These are phyloP conservation scores for Cyphellophora attinorum DNA, from an alignment of 2,329 filamentous ascomycete genomes.

Conservation along the genomic window DNA sequence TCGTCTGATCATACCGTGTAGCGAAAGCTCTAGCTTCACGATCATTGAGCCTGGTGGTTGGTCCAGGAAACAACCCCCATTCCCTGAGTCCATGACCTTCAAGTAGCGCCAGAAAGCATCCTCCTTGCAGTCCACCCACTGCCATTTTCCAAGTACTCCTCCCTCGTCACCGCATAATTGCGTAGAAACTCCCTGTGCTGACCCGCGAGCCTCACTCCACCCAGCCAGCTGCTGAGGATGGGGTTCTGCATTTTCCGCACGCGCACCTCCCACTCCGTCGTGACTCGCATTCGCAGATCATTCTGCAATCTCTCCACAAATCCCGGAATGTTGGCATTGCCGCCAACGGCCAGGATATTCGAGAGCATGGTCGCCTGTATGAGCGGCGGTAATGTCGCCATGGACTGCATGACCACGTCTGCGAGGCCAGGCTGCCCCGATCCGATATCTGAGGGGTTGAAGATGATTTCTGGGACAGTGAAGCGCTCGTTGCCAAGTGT, in stretches of 20 bases:
- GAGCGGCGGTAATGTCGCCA: conserved; percentile 66
- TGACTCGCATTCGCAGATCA: conserved; percentile 62
- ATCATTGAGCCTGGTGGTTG: no score
- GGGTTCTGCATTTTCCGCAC: conserved; percentile 63
- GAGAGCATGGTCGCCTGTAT: conserved; percentile 75
- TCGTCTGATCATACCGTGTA: no score
- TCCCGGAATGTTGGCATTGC: conserved; percentile 69
- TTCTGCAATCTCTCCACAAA: conserved; percentile 67
- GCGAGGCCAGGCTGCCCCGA: conserved; percentile 74
- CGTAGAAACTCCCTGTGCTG: conserved; percentile 55
- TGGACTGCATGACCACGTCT: conserved; percentile 70
- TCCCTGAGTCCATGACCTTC: no score
- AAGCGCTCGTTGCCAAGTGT: conserved; percentile 90
- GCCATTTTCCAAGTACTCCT: conserved; percentile 85
- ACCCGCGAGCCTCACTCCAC: conserved; percentile 64
- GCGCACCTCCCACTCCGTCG: conserved; percentile 68
- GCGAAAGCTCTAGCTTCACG: no score
- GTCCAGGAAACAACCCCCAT: no score
- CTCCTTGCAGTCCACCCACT: conserved; percentile 63
- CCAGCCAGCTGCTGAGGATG: conserved; percentile 72
- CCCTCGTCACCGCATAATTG: conserved; percentile 65
- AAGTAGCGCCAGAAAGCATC: conserved; percentile 45
- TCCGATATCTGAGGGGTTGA: conserved; percentile 76
- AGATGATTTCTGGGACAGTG: conserved; percentile 77
- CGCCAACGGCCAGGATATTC: conserved; percentile 83